Base-by-base conservation (phyloP, 1,139 yeast genomes). In the Blastobotrys raffinosifermentans region DNA sequence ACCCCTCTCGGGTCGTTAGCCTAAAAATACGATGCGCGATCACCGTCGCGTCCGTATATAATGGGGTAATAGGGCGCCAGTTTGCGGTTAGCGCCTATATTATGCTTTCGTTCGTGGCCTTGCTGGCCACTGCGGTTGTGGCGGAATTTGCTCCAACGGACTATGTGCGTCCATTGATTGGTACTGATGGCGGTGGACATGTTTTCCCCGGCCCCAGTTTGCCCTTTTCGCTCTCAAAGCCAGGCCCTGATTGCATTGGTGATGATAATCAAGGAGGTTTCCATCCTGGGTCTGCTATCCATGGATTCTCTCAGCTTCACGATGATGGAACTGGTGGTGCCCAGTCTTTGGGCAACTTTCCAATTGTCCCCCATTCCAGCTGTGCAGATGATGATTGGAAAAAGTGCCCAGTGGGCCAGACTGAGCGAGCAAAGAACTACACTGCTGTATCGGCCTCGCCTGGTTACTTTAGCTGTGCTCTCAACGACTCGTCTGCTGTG, bases 301-400 rank as follows among this genome's bases (percentile, higher is more conserved):
- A 51, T 16, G 69, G 66, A 6, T 51, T 66, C 26, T 63, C 69
- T 2, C 58, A 64, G 64, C 57, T 65, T 61, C 70, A 66, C 42
- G 69, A 63, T 34, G 55, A 63, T 20, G 69, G 70, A 2, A 64
- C 67, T 4, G 70, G 69, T 11, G 70, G 69, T 7, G 61, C 67
- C 2, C 67, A 13, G 8, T 31, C 37, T 5, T 21, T 39, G 19
- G 42, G 42, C 5, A 32, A 27, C 19, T 39, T 32, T 25, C 42
- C 42, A 4, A 19, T 39, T 2, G 25, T 39, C 33, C 42, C 42
- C n/a, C 16, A 31, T 34, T 26, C 16, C 34, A 22, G 18, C 5
- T 23, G 31, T 19, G 27, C 18, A 13, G 31, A 19, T 10, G 26
- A 35, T 13, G 21, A 35, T 9, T 26, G 35, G 18, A 19, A 11